Conservation (phyloP, 192 early-diverging fungal genomes). For the Podila clonocystis region DNA sequence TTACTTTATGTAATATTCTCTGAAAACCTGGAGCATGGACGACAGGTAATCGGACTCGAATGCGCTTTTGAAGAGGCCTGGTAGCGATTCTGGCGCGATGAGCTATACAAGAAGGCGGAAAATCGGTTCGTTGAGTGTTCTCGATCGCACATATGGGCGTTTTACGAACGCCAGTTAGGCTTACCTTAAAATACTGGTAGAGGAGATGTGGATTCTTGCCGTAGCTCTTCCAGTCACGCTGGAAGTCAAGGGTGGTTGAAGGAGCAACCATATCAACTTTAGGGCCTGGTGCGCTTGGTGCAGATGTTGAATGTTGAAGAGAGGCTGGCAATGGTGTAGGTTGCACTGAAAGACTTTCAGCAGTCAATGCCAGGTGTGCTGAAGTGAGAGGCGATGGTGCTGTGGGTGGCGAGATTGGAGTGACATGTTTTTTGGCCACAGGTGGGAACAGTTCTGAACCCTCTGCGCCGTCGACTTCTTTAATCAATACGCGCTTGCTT, state of each 20-base stretch:
- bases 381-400: background rate
- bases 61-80: constrained; percentile 55
- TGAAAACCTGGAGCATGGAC: constrained; percentile 53
- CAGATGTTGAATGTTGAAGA: background rate
- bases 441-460: constrained; percentile 18
- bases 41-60: constrained; percentile 62
- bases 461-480: constrained; percentile 59
- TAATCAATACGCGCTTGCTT: constrained; percentile 63
- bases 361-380: background rate
- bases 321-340: background rate
- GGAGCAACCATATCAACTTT: constrained; percentile 42
- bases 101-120: constrained; percentile 24
- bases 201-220: constrained; percentile 56
- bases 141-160: background rate
- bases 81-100: constrained; percentile 50
- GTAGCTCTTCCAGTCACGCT: constrained; percentile 75
- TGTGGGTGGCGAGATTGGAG: background rate
- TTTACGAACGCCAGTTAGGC: background rate
- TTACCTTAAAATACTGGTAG: constrained; percentile 73
- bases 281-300: background rate
- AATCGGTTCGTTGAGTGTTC: background rate
- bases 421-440: background rate
- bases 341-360: background rate
- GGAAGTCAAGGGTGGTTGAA: constrained; percentile 74
- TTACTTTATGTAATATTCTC: constrained; percentile 47